phyloP scores from a whole-genome alignment of 2,329 filamentous ascomycete genomes.

The Aureobasidium sp. region DNA sequence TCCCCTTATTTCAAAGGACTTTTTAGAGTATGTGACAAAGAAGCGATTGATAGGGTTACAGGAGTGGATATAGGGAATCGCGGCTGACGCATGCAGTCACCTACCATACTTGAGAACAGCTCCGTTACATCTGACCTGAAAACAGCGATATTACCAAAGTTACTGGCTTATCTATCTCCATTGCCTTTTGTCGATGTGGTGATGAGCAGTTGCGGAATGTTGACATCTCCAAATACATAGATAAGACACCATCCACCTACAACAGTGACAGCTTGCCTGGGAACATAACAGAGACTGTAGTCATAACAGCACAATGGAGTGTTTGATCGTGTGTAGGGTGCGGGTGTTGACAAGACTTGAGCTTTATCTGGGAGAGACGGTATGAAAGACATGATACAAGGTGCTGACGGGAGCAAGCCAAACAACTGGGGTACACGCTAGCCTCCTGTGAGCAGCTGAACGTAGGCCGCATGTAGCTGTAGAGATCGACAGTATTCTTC shows the following conservation, averaged over 20 bases:
- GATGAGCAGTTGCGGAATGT: neutral
- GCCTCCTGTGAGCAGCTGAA: too few species aligned
- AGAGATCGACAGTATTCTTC: neutral
- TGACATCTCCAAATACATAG: neutral
- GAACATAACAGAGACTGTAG: neutral
- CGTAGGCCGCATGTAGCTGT: too few species aligned
- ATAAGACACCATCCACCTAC: neutral
- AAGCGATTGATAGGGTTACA: neutral
- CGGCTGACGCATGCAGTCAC: neutral
- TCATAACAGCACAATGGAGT: neutral
- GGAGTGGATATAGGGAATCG: neutral
- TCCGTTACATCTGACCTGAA: neutral
- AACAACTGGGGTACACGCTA: too few species aligned
- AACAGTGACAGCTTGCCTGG: neutral
- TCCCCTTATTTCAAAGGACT: neutral
- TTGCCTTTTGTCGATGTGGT: neutral
- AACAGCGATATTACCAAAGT: neutral
- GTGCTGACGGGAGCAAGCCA: neutral
- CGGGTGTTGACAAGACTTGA: neutral
- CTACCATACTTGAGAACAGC: neutral
- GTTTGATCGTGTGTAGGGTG: too few species aligned
- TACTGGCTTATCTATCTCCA: slow-evolving; percentile 7
- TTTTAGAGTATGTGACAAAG: neutral
- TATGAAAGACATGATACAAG: neutral
- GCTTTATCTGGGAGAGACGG: neutral